phyloP scores from a whole-genome alignment of 352 stramenopile genomes.

The Pythium folliculosum region DNA sequence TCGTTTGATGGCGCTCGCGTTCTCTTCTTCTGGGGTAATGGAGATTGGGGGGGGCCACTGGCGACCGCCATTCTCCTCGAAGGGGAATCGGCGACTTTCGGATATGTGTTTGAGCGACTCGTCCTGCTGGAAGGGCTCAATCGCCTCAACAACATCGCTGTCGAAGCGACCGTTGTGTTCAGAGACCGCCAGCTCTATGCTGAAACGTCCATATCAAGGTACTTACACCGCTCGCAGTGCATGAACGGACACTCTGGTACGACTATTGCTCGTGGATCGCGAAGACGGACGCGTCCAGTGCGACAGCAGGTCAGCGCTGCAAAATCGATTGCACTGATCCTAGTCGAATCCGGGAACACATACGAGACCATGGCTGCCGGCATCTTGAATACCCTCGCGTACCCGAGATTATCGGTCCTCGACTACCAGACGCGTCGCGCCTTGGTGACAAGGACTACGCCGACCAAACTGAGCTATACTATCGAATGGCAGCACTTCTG shows the following conservation, averaged over 20 bases:
- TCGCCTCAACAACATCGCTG: conserved; percentile 15
- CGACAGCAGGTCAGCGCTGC: neutral
- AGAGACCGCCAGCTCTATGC: conserved; percentile 11
- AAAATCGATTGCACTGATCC: neutral
- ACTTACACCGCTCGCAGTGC: conserved; percentile 14
- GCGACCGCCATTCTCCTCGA: conserved; percentile 25
- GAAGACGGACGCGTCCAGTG: neutral
- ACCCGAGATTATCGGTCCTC: conserved; percentile 22
- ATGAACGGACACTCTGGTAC: conserved; percentile 26
- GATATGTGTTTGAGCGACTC: conserved; percentile 27
- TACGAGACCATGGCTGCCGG: conserved; percentile 5
- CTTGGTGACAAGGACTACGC: conserved; percentile 13
- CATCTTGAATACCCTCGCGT: conserved; percentile 20
- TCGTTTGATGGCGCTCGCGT: conserved; percentile 24
- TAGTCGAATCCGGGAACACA: neutral
- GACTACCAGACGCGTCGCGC: conserved; percentile 7
- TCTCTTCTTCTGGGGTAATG: conserved; percentile 27
- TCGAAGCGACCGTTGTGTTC: conserved; percentile 23
- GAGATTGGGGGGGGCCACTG: conserved; percentile 30
- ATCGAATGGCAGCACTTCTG: conserved; percentile 10
- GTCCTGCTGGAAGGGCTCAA: conserved; percentile 25
- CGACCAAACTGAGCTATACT: conserved; percentile 26
- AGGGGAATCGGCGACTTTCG: conserved; percentile 22
- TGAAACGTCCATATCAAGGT: conserved; percentile 26
- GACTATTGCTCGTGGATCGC: conserved; percentile 26